phyloP scores from a whole-genome alignment of 257 asterid genomes.

The Leptodermis oblonga region DNA sequence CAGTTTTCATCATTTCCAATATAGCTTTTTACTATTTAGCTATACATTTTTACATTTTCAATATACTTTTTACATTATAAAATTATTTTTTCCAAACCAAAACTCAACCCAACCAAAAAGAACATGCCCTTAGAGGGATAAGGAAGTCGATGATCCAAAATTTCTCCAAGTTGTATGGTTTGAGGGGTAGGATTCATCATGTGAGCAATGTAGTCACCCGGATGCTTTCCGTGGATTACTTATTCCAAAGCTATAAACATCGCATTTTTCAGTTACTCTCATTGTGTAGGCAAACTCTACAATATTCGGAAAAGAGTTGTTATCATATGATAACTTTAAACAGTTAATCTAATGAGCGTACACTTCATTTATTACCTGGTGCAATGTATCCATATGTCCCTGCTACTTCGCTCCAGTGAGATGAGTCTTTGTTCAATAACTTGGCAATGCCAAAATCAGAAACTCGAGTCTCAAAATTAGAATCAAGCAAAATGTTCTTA shows the following conservation, averaged over 20 bases:
- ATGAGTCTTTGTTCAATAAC: slow-evolving; percentile 17
- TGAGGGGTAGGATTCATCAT: background rate
- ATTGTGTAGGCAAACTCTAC: slow-evolving; percentile 1
- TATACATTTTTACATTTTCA: no score
- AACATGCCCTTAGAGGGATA: background rate
- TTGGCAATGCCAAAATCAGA: background rate
- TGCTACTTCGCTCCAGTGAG: slow-evolving; percentile 30
- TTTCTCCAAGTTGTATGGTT: background rate
- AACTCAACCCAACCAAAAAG: no score
- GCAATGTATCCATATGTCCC: slow-evolving; percentile 44
- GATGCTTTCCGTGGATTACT: background rate
- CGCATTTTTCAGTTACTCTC: slow-evolving; percentile 1
- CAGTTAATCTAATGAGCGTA: background rate
- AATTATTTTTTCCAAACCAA: no score
- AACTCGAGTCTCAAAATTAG: background rate
- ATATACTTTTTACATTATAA: no score
- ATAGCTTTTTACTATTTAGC: no score
- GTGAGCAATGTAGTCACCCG: background rate
- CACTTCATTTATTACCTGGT: slow-evolving; percentile 26
- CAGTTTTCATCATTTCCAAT: no score
- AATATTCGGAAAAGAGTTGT: background rate
- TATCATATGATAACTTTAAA: background rate
- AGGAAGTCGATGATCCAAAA: background rate
- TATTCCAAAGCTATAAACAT: background rate
- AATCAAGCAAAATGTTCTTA: background rate